Conservation (phyloP, 352 stramenopile species). For the Blastocystis sp. region DNA sequence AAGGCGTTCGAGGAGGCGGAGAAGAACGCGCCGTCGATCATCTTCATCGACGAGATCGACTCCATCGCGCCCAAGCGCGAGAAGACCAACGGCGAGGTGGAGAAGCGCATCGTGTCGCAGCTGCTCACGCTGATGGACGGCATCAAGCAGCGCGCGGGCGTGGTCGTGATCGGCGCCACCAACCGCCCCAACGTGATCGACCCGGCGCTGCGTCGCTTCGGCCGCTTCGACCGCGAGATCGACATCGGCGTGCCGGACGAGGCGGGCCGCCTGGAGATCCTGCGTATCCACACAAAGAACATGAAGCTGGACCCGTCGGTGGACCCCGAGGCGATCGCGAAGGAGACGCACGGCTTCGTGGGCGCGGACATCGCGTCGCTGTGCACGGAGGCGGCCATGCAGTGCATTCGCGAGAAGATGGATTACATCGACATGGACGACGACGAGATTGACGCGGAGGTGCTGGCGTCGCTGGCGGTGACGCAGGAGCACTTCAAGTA, state of each 20-base stretch:
- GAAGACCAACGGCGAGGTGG: constrained; percentile 97
- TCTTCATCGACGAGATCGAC: constrained; percentile 99
- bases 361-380: constrained; percentile 97
- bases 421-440: constrained; percentile 99
- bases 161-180: constrained; percentile 98
- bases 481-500: constrained; percentile 98
- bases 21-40: constrained; percentile 99
- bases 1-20: constrained; percentile 97
- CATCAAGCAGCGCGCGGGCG: constrained; percentile 80
- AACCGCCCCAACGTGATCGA: constrained; percentile 98
- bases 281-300: constrained; percentile 98
- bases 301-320: constrained; percentile 99
- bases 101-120: constrained; percentile 96
- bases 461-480: constrained; percentile 95
- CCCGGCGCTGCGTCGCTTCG: constrained; percentile 92
- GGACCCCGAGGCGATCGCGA: constrained; percentile 92
- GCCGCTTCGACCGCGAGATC: constrained; percentile 97
- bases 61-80: constrained; percentile 96
- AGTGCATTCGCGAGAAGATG: constrained; percentile 99
- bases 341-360: constrained; percentile 97
- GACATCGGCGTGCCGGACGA: constrained; percentile 98
- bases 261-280: constrained; percentile 95
- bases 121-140: constrained; percentile 98
- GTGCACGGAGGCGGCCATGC: constrained; percentile 87
- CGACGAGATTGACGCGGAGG: constrained; percentile 96